These are phyloP conservation scores for Phanerodontia chrysosporium DNA, from an alignment of 768 basidiomycete genomes.

Conservation along the genomic window DNA sequence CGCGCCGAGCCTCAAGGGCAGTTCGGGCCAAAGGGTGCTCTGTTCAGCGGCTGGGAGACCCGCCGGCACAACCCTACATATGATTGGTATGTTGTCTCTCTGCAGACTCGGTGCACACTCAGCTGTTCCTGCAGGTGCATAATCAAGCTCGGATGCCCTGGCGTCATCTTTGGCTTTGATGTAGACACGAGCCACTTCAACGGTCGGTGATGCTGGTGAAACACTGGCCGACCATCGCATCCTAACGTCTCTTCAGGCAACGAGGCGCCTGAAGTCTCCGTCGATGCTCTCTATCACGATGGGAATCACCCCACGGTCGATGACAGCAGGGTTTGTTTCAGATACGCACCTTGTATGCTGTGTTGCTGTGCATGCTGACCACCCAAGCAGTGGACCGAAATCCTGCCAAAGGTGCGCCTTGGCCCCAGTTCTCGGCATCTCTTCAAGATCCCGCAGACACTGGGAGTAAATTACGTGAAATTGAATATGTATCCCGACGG, in stretches of 20 bases:
- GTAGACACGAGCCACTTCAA: slow-evolving; percentile 95
- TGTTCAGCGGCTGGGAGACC: slow-evolving; percentile 94
- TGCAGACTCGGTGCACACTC: background rate
- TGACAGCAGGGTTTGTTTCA: slow-evolving; percentile 25
- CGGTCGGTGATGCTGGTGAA: slow-evolving; percentile 38
- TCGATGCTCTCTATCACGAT: slow-evolving; percentile 52
- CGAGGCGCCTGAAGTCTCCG: slow-evolving; percentile 79
- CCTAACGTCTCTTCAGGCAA: slow-evolving; percentile 48
- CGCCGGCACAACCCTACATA: slow-evolving; percentile 82
- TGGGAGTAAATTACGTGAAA: slow-evolving; percentile 72
- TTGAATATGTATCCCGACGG: slow-evolving; percentile 97
- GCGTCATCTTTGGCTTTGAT: slow-evolving; percentile 77
- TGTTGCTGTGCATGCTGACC: background rate
- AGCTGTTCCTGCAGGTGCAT: slow-evolving; percentile 61
- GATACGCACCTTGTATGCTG: background rate
- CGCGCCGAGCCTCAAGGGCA: slow-evolving; percentile 87
- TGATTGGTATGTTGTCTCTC: slow-evolving; percentile 65
- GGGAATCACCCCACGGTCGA: slow-evolving; percentile 31
- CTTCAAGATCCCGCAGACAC: slow-evolving; percentile 62
- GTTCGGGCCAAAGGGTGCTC: slow-evolving; percentile 92
- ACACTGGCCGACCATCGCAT: background rate
- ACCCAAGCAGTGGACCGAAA: slow-evolving; percentile 63
- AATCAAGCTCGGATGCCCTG: slow-evolving; percentile 78
- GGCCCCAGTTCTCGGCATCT: slow-evolving; percentile 88
- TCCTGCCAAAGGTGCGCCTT: slow-evolving; percentile 71